These are phyloP conservation scores for Plasmodium relictum DNA, from an alignment of 169 alveolate genomes.

Conservation along the genomic window DNA sequence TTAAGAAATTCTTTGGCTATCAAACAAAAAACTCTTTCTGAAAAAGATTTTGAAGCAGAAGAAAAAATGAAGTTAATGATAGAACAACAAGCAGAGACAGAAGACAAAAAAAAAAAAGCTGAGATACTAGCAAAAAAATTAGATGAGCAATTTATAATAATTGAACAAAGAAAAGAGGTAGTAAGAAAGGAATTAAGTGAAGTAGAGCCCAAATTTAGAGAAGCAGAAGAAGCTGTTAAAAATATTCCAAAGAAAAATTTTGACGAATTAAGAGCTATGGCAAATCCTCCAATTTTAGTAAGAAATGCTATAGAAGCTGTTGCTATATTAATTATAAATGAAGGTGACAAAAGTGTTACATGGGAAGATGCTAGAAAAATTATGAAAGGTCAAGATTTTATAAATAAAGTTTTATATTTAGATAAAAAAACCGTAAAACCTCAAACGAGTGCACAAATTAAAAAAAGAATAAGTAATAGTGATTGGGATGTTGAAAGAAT, in stretches of 20 bases:
- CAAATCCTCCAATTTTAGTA: slow-evolving; percentile 96
- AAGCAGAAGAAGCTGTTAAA: slow-evolving; percentile 95
- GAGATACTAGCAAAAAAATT: slow-evolving; percentile 91
- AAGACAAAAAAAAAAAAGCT: slow-evolving; percentile 93
- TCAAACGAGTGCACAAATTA: slow-evolving; percentile 84
- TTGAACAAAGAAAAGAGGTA: slow-evolving; percentile 89
- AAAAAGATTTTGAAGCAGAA: slow-evolving; percentile 96
- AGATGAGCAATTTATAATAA: slow-evolving; percentile 92
- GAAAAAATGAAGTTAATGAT: slow-evolving; percentile 95
- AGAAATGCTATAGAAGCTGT: slow-evolving; percentile 96
- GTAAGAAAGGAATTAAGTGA: slow-evolving; percentile 94
- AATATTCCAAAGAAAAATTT: slow-evolving; percentile 91
- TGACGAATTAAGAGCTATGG: slow-evolving; percentile 93
- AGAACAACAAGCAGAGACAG: slow-evolving; percentile 95
- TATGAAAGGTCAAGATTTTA: slow-evolving; percentile 93
- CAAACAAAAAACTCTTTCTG: slow-evolving; percentile 92
- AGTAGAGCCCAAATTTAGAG: slow-evolving; percentile 96
- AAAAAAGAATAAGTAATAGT: slow-evolving; percentile 85
- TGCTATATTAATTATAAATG: slow-evolving; percentile 89
- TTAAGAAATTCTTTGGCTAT: slow-evolving; percentile 91
- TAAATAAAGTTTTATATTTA: slow-evolving; percentile 90
- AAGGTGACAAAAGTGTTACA: slow-evolving; percentile 89
- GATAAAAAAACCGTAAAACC: slow-evolving; percentile 89
- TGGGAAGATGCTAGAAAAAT: slow-evolving; percentile 96
- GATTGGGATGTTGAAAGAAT: slow-evolving; percentile 96